These are phyloP conservation scores for Podospora appendiculata DNA, from an alignment of 495 filamentous ascomycete species.

Conservation along the genomic window DNA sequence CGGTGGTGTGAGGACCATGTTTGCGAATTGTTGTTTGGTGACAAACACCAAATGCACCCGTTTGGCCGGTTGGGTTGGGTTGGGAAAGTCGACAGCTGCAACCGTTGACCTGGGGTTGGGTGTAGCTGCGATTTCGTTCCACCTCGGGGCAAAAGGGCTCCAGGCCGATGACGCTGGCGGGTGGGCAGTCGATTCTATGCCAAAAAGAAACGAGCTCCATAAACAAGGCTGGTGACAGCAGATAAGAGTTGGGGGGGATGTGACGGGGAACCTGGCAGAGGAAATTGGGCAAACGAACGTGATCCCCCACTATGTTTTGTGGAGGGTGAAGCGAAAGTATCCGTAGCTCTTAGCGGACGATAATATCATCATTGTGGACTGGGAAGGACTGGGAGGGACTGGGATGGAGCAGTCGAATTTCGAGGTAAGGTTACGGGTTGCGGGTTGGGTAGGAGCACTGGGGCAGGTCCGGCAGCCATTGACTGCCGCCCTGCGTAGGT, in stretches of 20 bases:
- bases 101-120: neutral
- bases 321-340: neutral
- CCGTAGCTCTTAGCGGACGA: too few relatives aligned
- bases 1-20: constrained; percentile 50
- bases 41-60: neutral
- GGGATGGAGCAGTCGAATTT: too few relatives aligned
- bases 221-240: neutral
- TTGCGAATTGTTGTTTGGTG: constrained; percentile 3
- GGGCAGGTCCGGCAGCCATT: too few relatives aligned
- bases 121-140: neutral
- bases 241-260: too few relatives aligned
- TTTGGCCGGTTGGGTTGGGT: too few relatives aligned
- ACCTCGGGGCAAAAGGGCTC: neutral
- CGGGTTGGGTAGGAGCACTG: too few relatives aligned
- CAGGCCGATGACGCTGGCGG: neutral
- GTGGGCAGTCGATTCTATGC: neutral
- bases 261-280: too few relatives aligned
- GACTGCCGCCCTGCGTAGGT: too few relatives aligned
- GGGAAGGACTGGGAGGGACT: too few relatives aligned
- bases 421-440: too few relatives aligned
- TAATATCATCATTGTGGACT: too few relatives aligned
- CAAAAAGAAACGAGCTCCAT: constrained; percentile 1
- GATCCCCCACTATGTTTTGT: neutral
- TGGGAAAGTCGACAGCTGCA: neutral
- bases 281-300: neutral